These are phyloP conservation scores for Paraphoma chrysanthemicola DNA, from an alignment of 2,329 filamentous ascomycete genomes.

Conservation along the genomic window DNA sequence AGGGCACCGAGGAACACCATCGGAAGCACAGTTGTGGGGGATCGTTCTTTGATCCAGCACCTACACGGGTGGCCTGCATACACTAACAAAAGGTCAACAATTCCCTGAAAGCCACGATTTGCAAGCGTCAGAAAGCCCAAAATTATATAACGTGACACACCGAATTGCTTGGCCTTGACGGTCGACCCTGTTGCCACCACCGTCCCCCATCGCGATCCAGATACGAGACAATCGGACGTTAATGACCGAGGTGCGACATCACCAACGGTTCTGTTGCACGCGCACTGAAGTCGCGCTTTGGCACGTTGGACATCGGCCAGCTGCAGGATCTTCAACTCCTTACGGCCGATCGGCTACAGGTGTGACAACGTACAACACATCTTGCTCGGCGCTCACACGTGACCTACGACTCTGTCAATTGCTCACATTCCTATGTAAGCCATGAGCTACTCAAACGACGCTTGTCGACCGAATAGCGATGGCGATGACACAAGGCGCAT, in stretches of 20 bases:
- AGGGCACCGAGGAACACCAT: constrained; percentile 33
- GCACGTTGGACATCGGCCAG: constrained; percentile 20
- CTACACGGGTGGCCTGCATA: constrained; percentile 37
- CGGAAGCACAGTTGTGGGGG: constrained; percentile 34
- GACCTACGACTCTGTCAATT: constrained; percentile 9
- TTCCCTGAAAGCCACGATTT: neutral
- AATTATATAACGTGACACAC: constrained; percentile 14
- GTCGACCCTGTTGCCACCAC: constrained; percentile 11
- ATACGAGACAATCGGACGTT: constrained; percentile 21
- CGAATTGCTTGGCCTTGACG: constrained; percentile 6
- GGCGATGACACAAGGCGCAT: constrained; percentile 5
- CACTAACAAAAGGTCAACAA: constrained; percentile 19
- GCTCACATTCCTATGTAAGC: constrained; percentile 38
- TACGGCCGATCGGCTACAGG: constrained; percentile 28
- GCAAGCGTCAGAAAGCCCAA: constrained; percentile 9
- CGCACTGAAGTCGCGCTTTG: constrained; percentile 15
- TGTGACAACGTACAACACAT: constrained; percentile 30
- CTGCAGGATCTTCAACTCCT: constrained; percentile 27
- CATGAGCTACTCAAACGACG: constrained; percentile 24
- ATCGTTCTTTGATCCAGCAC: constrained; percentile 36
- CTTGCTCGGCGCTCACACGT: constrained; percentile 21
- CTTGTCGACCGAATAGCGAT: constrained; percentile 6
- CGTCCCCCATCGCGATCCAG: constrained; percentile 13
- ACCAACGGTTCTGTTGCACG: constrained; percentile 35
- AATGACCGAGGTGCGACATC: constrained; percentile 39